Evolutionary conservation across 768 basidiomycete species (phyloP).

Genomic region (Termitomyces sp.): DNA sequence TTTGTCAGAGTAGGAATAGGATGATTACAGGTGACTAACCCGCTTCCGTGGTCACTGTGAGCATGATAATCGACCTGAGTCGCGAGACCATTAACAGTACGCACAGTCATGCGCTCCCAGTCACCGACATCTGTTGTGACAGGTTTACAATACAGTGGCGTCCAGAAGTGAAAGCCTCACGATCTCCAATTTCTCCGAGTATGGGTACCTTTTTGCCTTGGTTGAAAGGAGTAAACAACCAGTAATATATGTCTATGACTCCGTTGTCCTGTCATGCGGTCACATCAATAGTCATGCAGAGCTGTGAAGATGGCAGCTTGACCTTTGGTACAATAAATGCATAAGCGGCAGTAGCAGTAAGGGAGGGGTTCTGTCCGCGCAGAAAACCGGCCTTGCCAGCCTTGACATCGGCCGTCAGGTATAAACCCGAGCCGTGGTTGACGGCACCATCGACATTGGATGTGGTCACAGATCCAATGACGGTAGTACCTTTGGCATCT

Average conservation of each 20-base stretch:
- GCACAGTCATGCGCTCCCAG: slow-evolving; percentile 16
- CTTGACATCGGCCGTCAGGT: slow-evolving; percentile 9
- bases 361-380: slow-evolving; percentile 15
- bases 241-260: slow-evolving; percentile 13
- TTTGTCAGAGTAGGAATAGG: not conserved
- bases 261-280: slow-evolving; percentile 7
- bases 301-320: not conserved
- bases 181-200: slow-evolving; percentile 14
- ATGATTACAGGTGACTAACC: not conserved
- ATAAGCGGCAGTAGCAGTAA: slow-evolving; percentile 7
- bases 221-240: slow-evolving; percentile 15
- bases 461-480: slow-evolving; percentile 4
- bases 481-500: slow-evolving; percentile 9
- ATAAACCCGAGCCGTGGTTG: slow-evolving; percentile 9
- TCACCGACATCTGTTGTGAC: slow-evolving; percentile 11
- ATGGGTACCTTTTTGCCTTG: slow-evolving; percentile 11
- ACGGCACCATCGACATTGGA: slow-evolving; percentile 7
- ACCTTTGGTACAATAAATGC: slow-evolving; percentile 15
- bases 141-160: not conserved
- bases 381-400: slow-evolving; percentile 11
- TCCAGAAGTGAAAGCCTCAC: not conserved
- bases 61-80: slow-evolving; percentile 16
- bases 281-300: not conserved
- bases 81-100: slow-evolving; percentile 13
- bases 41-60: slow-evolving; percentile 13